Evolutionary conservation across 1,139 yeast genomes (phyloP).

Genomic region (Trichomonascaceae sp.): DNA sequence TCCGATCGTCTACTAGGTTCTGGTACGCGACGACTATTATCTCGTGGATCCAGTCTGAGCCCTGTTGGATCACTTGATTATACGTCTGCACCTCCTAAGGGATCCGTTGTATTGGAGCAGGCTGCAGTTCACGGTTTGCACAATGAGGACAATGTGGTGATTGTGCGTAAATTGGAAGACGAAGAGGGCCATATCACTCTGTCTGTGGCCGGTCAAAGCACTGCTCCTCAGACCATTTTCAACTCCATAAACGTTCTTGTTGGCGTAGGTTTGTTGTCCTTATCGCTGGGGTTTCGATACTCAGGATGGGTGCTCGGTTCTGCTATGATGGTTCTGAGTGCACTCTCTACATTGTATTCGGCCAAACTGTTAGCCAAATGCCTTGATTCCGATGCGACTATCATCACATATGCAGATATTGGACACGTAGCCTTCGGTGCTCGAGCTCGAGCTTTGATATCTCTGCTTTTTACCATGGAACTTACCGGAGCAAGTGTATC

Average conservation of each 20-base stretch:
- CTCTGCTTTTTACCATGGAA: slow-evolving; percentile 68
- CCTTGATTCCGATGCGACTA: slow-evolving; percentile 66
- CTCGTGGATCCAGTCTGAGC: not conserved
- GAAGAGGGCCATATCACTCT: slow-evolving; percentile 70
- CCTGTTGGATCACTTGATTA: slow-evolving; percentile 3
- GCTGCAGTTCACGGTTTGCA: slow-evolving; percentile 33
- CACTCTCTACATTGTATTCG: slow-evolving; percentile 58
- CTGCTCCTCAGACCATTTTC: slow-evolving; percentile 82
- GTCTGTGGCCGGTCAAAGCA: slow-evolving; percentile 75
- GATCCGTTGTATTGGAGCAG: slow-evolving; percentile 23
- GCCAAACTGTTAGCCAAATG: slow-evolving; percentile 61
- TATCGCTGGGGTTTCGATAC: slow-evolving; percentile 72
- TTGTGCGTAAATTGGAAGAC: slow-evolving; percentile 61
- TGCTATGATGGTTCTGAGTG: slow-evolving; percentile 47
- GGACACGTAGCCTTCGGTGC: slow-evolving; percentile 71
- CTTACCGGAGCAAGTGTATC: slow-evolving; percentile 74
- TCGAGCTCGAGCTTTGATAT: slow-evolving; percentile 56
- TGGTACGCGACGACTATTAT: not conserved
- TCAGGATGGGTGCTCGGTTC: slow-evolving; percentile 79
- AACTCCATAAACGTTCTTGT: slow-evolving; percentile 80
- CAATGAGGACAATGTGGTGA: slow-evolving; percentile 46
- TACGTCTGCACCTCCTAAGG: slow-evolving; percentile 13
- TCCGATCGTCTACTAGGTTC: slow-evolving; percentile 1
- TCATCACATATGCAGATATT: slow-evolving; percentile 84
- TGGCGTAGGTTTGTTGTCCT: slow-evolving; percentile 79